Evolutionary conservation across 106 monocot species (phyloP), one percentile per base, ranked within the genome.

Genomic region (Platanthera zijinensis): DNA sequence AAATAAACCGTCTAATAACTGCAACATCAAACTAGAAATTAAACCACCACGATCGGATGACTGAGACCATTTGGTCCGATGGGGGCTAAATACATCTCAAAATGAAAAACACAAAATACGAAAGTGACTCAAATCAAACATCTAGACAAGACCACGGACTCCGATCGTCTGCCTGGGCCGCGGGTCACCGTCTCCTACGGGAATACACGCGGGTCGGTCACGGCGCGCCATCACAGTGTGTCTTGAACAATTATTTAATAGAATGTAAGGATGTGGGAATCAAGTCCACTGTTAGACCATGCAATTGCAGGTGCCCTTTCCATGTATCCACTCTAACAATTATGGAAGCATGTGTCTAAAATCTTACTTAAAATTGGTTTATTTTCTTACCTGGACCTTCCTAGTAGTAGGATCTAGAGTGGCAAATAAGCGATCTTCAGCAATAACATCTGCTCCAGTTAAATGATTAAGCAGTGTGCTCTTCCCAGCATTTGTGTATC

Each of bases 401-500:
- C 97, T 91, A 72, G 91, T 97, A 74, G 94, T 97, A 73, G 97
- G 97, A 84, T 97, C 97, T 70, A 97, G 76, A 73, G 97, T 94
- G 7, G 97, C 97, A 94, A 97, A 97, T 73, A 97, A 85, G 59
- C 83, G 79, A 80, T 97, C 86, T 72, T 97, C 94, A 63, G 91
- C 97, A 73, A 97, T 83, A 82, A 97, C 94, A 86, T 87, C 85
- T 45, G 97, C 91, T 79, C 97, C 97, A 63, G 97, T 97, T 72
- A 97, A 83, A 46, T 75, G 86, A 84, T 94, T 97, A 80, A 97
- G 84, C 2, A 97, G 85, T 77, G 97, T 92, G 76, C 97, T 97
- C 77, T 97, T 97, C 50, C 94, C 97, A 87, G 97, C 97, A 88
- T 97, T 97, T 62, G 97, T 97, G 48, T 97, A 97, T 18, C 97